Percentiles rank a stretch among this genome's conserved stretches.
These are phyloP conservation scores for Lentinula lateritia DNA, from an alignment of 768 basidiomycete genomes.

Conservation along the genomic window DNA sequence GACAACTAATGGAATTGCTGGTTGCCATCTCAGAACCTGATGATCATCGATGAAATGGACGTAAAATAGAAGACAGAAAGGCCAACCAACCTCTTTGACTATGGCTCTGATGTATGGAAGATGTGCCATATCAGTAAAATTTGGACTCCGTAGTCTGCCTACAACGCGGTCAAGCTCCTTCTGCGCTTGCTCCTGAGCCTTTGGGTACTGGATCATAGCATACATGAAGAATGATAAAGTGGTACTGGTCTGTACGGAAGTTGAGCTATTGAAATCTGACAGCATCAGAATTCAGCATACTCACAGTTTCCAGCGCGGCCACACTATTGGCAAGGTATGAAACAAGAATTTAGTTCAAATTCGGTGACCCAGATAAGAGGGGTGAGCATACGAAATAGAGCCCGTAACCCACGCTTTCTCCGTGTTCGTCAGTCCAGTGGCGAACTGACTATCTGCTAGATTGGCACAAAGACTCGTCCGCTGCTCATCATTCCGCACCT, in stretches of 20 bases:
- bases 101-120: not conserved
- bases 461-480: not conserved
- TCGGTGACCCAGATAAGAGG: not conserved
- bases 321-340: not conserved
- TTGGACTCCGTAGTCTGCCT: not conserved
- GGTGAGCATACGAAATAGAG: not conserved
- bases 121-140: slow-evolving; percentile 3
- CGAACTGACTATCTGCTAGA: not conserved
- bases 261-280: not conserved
- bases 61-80: not conserved
- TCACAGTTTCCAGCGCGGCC: not conserved
- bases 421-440: not conserved
- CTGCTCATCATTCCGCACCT: not conserved
- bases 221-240: not conserved
- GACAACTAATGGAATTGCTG: slow-evolving; percentile 24
- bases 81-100: not conserved
- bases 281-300: not conserved
- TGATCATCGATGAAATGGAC: not conserved
- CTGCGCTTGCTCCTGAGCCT: not conserved
- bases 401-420: slow-evolving; percentile 2
- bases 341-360: not conserved
- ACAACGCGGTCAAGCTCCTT: slow-evolving; percentile 3
- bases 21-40: slow-evolving; percentile 20
- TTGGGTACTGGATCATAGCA: not conserved
- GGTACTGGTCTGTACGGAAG: not conserved